Percentiles rank a stretch among this genome's conserved stretches.
Conservation (phyloP, 768 basidiomycete genomes). For the Agrocybe chaxingu region DNA sequence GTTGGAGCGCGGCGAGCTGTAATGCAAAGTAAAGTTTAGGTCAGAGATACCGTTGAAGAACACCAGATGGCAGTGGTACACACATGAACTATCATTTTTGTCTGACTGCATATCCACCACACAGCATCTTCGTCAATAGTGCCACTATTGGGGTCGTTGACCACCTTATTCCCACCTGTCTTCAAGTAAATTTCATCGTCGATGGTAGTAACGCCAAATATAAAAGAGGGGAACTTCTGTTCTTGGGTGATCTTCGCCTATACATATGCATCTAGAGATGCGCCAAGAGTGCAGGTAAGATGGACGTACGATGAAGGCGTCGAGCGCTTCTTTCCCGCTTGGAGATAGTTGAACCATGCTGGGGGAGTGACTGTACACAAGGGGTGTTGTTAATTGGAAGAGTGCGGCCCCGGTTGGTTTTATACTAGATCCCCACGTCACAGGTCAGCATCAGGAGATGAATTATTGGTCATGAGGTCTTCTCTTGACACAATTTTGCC, state of each 20-base stretch:
- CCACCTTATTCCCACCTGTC: constrained; percentile 16
- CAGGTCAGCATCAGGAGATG: too few species aligned
- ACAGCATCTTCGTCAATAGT: constrained; percentile 22
- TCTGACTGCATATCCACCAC: constrained; percentile 37
- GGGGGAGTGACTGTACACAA: too few species aligned
- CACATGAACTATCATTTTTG: constrained; percentile 30
- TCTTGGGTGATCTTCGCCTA: constrained; percentile 11
- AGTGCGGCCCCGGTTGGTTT: too few species aligned
- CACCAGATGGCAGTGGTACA: constrained; percentile 1
- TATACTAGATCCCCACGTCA: too few species aligned
- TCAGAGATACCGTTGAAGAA: not conserved
- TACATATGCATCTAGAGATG: not conserved
- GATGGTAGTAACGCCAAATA: constrained; percentile 23
- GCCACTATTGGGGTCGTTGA: constrained; percentile 24
- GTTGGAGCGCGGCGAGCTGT: constrained; percentile 28
- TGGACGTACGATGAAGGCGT: constrained; percentile 4
- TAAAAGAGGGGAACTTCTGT: constrained; percentile 22
- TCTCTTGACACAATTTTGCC: too few species aligned
- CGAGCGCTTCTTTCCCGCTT: constrained; percentile 9
- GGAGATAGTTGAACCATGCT: constrained; percentile 11
- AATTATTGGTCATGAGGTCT: too few species aligned
- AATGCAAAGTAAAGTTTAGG: not conserved
- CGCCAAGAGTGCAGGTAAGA: not conserved
- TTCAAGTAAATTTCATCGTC: constrained; percentile 26
- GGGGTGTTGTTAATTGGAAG: too few species aligned